Conservation (phyloP, 164 flowering plant genomes). For the Vitis riparia region DNA sequence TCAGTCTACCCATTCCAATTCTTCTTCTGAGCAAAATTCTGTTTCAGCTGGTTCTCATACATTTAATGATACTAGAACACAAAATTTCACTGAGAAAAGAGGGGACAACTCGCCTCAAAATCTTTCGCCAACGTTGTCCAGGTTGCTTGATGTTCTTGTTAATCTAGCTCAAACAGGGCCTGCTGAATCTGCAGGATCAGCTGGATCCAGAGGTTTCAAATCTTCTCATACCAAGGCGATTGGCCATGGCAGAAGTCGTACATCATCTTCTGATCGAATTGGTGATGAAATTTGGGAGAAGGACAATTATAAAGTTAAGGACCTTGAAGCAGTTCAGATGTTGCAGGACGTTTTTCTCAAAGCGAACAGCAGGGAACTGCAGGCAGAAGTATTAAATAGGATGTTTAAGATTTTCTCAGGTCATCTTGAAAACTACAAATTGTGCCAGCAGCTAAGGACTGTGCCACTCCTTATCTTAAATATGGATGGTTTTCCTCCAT, state of each 20-base stretch:
- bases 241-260: constrained; percentile 57
- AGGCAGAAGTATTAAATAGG: constrained; percentile 91
- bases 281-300: constrained; percentile 80
- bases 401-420: constrained; percentile 96
- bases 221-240: constrained; percentile 42
- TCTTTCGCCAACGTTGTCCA: constrained; percentile 74
- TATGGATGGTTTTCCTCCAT: constrained; percentile 83
- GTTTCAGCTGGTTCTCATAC: constrained; percentile 35
- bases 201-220: constrained; percentile 51
- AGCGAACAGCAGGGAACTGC: constrained; percentile 76
- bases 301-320: constrained; percentile 72
- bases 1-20: constrained; percentile 30
- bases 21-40: constrained; percentile 28
- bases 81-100: constrained; percentile 19
- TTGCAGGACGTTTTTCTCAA: constrained; percentile 94
- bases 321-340: constrained; percentile 96
- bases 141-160: constrained; percentile 95
- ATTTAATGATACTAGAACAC: constrained; percentile 18
- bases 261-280: constrained; percentile 60
- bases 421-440: constrained; percentile 89
- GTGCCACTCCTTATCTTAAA: constrained; percentile 95
- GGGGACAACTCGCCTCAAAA: constrained; percentile 37
- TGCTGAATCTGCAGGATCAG: constrained; percentile 33
- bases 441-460: constrained; percentile 89
- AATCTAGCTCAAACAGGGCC: constrained; percentile 90